phyloP scores from a whole-genome alignment of 495 filamentous ascomycete genomes.

The Xylaria castorea region DNA sequence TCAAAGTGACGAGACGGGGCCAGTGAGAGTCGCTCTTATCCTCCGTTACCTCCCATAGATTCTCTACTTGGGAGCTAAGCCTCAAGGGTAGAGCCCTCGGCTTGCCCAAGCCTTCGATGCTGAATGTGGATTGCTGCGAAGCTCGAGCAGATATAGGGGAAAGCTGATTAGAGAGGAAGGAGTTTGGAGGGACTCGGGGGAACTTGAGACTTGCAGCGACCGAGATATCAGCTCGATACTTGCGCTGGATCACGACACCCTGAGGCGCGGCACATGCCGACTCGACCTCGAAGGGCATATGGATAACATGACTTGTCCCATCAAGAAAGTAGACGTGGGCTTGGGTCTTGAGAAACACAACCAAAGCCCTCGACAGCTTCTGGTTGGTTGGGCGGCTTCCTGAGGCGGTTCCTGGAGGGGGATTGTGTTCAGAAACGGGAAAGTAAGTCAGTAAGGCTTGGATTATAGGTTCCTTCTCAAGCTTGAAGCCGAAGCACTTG shows the following conservation, averaged over 20 bases:
- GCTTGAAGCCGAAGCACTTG: slow-evolving; percentile 83
- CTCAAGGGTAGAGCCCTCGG: slow-evolving; percentile 56
- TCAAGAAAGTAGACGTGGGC: slow-evolving; percentile 92
- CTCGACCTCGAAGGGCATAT: slow-evolving; percentile 94
- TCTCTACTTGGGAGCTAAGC: slow-evolving; percentile 52
- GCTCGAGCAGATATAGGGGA: slow-evolving; percentile 52
- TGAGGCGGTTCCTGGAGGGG: background rate
- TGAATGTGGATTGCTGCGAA: slow-evolving; percentile 59
- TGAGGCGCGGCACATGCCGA: slow-evolving; percentile 79
- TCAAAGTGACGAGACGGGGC: slow-evolving; percentile 83
- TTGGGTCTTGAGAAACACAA: slow-evolving; percentile 91
- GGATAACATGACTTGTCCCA: slow-evolving; percentile 86
- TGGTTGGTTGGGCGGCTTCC: slow-evolving; percentile 20
- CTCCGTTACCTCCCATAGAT: slow-evolving; percentile 55
- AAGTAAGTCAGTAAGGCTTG: slow-evolving; percentile 89
- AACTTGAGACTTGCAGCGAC: slow-evolving; percentile 55
- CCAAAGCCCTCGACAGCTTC: slow-evolving; percentile 70
- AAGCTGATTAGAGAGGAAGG: slow-evolving; percentile 73
- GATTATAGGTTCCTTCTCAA: slow-evolving; percentile 82
- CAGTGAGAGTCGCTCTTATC: slow-evolving; percentile 62
- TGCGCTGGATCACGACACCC: slow-evolving; percentile 86
- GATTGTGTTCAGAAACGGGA: slow-evolving; percentile 58
- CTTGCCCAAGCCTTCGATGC: slow-evolving; percentile 56
- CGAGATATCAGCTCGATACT: slow-evolving; percentile 51
- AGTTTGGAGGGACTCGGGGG: slow-evolving; percentile 74